These are phyloP conservation scores for Linnemannia elongata DNA, from an alignment of 192 early-diverging fungal genomes.

Conservation along the genomic window DNA sequence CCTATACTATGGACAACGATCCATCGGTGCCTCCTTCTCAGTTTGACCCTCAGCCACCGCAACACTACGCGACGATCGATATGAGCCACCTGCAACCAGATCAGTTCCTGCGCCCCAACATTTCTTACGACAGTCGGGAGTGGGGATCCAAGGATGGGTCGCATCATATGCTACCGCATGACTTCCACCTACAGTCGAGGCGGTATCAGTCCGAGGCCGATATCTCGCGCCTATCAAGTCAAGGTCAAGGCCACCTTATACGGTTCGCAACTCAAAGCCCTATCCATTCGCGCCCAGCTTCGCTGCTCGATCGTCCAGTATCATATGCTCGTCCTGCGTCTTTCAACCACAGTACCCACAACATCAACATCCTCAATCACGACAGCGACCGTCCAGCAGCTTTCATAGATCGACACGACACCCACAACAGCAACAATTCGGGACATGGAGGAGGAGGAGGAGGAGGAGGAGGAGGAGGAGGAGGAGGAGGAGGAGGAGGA, in stretches of 20 bases:
- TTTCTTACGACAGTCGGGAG: neutral
- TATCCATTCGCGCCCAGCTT: neutral
- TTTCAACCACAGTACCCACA: neutral
- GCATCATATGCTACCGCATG: neutral
- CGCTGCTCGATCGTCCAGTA: neutral
- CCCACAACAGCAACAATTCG: neutral
- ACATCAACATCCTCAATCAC: neutral
- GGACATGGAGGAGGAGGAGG: neutral
- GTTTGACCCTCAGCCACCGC: neutral
- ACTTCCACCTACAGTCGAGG: neutral
- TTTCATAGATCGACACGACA: neutral
- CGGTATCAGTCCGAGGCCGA: neutral
- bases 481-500: neutral
- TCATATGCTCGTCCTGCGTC: neutral
- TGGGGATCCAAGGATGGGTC: neutral
- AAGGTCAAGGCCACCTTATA: neutral
- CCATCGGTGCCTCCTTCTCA: neutral
- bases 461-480: slow-evolving; percentile 18
- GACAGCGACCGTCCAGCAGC: neutral
- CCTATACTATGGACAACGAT: neutral
- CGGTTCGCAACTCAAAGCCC: neutral
- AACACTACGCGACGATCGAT: neutral
- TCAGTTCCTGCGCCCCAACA: neutral
- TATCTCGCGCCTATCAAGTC: neutral
- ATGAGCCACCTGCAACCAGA: neutral